phyloP scores from a whole-genome alignment of 495 filamentous ascomycete genomes.

The Cladorrhinum samala region DNA sequence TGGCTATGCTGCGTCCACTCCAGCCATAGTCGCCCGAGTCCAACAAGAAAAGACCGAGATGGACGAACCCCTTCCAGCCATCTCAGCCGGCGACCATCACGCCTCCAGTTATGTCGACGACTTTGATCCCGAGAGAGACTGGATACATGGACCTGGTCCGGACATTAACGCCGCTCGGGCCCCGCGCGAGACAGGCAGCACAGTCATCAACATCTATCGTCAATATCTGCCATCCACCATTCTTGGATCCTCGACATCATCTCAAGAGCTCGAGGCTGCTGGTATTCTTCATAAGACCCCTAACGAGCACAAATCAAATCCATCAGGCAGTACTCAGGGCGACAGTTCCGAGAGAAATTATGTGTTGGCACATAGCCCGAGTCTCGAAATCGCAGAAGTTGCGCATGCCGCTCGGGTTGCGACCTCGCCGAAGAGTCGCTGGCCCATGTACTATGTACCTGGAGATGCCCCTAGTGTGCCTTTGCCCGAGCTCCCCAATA shows the following conservation, averaged over 20 bases:
- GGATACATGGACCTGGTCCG: not conserved
- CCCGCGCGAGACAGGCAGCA: conserved; percentile 19
- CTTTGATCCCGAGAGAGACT: not conserved
- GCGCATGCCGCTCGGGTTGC: not conserved
- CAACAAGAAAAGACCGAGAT: not conserved
- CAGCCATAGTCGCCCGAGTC: not conserved
- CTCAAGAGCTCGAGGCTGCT: not conserved
- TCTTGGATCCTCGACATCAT: conserved; percentile 5
- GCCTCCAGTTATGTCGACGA: not conserved
- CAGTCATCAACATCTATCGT: conserved; percentile 27
- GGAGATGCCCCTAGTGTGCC: conserved; percentile 4
- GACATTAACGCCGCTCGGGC: not conserved
- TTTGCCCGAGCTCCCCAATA: conserved; percentile 5
- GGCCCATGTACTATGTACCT: conserved; percentile 1
- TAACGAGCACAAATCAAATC: not conserved
- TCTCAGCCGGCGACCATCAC: not conserved
- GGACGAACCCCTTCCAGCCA: not conserved
- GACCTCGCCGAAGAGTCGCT: not conserved
- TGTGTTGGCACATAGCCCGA: conserved; percentile 1
- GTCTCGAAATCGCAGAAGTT: not conserved
- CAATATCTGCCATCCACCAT: conserved; percentile 17
- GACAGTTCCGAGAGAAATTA: conserved; percentile 11
- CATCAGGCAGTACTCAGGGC: not conserved
- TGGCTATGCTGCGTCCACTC: not conserved
- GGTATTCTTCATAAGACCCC: not conserved